phyloP scores from a whole-genome alignment of 73 alveolate genomes.

The Paramecium tetraurelia region DNA sequence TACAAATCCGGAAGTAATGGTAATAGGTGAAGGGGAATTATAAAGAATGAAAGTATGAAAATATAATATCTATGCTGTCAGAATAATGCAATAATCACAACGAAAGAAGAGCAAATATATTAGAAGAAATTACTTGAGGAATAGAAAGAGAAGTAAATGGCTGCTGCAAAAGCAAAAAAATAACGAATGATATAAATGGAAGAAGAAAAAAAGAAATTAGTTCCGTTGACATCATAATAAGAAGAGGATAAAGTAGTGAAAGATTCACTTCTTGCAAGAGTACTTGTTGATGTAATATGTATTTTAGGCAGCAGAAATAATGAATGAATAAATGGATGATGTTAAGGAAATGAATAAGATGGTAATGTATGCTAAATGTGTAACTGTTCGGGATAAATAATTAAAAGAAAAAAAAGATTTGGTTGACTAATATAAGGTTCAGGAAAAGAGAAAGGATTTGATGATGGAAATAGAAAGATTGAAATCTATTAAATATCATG shows the following conservation, averaged over 20 bases:
- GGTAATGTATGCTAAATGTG: slow-evolving; percentile 82
- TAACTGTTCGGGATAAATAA: slow-evolving; percentile 82
- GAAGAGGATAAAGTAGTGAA: slow-evolving; percentile 60
- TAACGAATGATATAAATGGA: slow-evolving; percentile 64
- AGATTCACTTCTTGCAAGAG: slow-evolving; percentile 51
- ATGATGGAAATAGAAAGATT: slow-evolving; percentile 91
- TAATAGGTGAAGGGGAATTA: slow-evolving; percentile 55
- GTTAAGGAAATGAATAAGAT: slow-evolving; percentile 85
- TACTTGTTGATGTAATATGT: background rate
- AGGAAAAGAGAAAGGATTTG: slow-evolving; percentile 80
- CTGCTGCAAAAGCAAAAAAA: slow-evolving; percentile 62
- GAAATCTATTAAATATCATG: slow-evolving; percentile 73
- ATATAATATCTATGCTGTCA: background rate
- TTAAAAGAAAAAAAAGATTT: slow-evolving; percentile 71
- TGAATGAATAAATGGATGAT: slow-evolving; percentile 78
- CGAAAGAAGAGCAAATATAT: slow-evolving; percentile 54
- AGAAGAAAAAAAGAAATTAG: slow-evolving; percentile 58
- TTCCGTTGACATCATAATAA: slow-evolving; percentile 49
- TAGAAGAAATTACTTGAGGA: slow-evolving; percentile 59
- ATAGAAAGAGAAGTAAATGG: slow-evolving; percentile 62
- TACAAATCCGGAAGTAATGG: slow-evolving; percentile 57
- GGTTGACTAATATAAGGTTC: slow-evolving; percentile 66
- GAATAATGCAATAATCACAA: slow-evolving; percentile 64
- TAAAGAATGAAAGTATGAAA: slow-evolving; percentile 59
- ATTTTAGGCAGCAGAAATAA: slow-evolving; percentile 64